A percentile compares a stretch with the other conserved stretches of the same genome.
These are phyloP conservation scores for Dipodascus geniculatus DNA, from an alignment of 805 yeast species.

Conservation along the genomic window DNA sequence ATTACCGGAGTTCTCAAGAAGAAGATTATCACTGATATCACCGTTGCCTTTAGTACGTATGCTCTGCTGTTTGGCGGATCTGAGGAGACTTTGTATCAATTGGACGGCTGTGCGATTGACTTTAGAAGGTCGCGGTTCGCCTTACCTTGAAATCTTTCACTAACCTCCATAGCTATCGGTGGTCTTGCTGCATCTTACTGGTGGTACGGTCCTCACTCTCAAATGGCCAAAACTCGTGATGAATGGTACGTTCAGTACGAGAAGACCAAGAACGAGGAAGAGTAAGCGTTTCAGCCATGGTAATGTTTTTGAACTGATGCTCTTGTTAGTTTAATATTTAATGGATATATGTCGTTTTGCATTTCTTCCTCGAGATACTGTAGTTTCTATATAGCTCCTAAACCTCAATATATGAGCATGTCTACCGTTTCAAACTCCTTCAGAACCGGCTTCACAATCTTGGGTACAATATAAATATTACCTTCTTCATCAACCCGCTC, in stretches of 20 bases:
- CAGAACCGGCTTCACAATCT: neutral
- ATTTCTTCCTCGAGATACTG: too few relatives aligned
- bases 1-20: slow-evolving; percentile 75
- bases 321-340: neutral
- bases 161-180: slow-evolving; percentile 36
- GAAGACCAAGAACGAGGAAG: slow-evolving; percentile 43
- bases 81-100: neutral
- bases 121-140: too few relatives aligned
- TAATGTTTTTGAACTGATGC: too few relatives aligned
- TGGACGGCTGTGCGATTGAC: neutral
- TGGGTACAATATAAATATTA: slow-evolving; percentile 53
- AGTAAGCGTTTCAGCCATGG: too few relatives aligned
- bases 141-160: too few relatives aligned
- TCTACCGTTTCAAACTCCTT: neutral
- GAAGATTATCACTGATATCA: slow-evolving; percentile 68
- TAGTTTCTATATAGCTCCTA: neutral
- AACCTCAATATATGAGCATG: neutral
- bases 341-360: neutral
- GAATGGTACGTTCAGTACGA: slow-evolving; percentile 72
- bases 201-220: slow-evolving; percentile 82
- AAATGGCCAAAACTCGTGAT: slow-evolving; percentile 64
- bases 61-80: neutral
- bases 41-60: slow-evolving; percentile 42
- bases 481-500: slow-evolving; percentile 88
- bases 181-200: slow-evolving; percentile 55